Base-by-base conservation (phyloP, 352 stramenopile genomes). In the Globisporangium abappressorium region DNA sequence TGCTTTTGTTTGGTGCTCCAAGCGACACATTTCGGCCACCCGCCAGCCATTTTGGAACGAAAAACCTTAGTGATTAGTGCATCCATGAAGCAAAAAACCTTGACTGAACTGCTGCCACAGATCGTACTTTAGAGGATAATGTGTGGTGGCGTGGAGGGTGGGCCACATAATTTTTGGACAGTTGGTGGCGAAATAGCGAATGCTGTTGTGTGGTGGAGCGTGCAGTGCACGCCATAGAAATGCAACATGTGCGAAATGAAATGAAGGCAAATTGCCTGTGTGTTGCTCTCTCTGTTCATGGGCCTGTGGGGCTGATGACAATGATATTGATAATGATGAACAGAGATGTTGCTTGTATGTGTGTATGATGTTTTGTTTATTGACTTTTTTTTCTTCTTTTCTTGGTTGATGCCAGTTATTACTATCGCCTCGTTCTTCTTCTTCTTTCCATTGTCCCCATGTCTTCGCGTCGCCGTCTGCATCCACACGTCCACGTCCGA, bases 1-100 rank as follows among this genome's bases (percentile, higher is more conserved):
- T 56, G 53, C 51, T 57, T 22, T 36, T 4, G 26, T 36, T 33
- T 33, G 30, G 30, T 33, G 30, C 55, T 51, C 55, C 55, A 61
- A 61, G 55, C 55, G 55, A 46, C 55, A 46, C 55, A 61, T 61
- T 61, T 61, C 28, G 55, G n/a, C 55, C 55, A 38, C 55, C 55
- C 55, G 55, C 55, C 55, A 61, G 55, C 55, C 55, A 61, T 61
- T 61, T 61, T n/a, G 9, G 20, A 24, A 11, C 7, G 20, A 24
- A 51, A 20, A 56, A 56, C 49, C 49, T 56, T 8, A 4, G 1
- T 51, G 43, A 51, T 51, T 24, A 51, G 43, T 51, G 18, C 43
- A 51, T 51, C 43, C 43, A 22, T 8, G 6, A 14, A 2, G 41
- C 3, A 2, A 26, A 57, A 33, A 33, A 57, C 53, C 53, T 57